Evolutionary conservation across 192 early-diverging fungal genomes (phyloP).

Genomic region (Neocallimastix lanati): DNA sequence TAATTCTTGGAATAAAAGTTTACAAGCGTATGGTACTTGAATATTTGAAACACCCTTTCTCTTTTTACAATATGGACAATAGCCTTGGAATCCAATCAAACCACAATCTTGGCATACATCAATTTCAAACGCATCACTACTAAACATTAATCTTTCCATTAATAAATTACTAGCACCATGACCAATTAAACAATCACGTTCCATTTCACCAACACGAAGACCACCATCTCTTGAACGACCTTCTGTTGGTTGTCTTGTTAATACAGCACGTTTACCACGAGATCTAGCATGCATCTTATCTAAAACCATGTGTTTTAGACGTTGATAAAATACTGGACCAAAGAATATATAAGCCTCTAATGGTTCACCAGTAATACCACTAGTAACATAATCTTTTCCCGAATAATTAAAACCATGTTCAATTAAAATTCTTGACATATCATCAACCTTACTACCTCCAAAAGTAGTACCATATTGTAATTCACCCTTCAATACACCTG

Average conservation of each 20-base stretch:
- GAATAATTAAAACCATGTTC: constrained; percentile 89
- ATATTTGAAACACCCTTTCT: constrained; percentile 69
- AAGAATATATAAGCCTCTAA: constrained; percentile 90
- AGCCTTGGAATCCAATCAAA: constrained; percentile 53
- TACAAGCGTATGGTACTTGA: constrained; percentile 93
- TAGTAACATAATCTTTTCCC: constrained; percentile 92
- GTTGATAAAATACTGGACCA: constrained; percentile 92
- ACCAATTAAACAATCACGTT: constrained; percentile 87
- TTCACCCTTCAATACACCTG: constrained; percentile 75
- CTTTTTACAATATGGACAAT: constrained; percentile 52
- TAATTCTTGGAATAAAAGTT: constrained; percentile 94
- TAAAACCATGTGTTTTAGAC: constrained; percentile 97
- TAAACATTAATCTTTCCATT: constrained; percentile 82
- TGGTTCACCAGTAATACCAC: constrained; percentile 75
- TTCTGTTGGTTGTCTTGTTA: constrained; percentile 93
- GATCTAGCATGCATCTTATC: constrained; percentile 98
- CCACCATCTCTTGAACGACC: constrained; percentile 89
- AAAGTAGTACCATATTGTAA: constrained; percentile 89
- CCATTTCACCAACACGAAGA: constrained; percentile 95
- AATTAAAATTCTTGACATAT: constrained; percentile 84
- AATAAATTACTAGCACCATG: constrained; percentile 86
- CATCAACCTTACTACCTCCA: constrained; percentile 83
- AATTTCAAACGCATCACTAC: constrained; percentile 83
- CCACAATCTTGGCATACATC: constrained; percentile 83
- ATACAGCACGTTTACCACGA: constrained; percentile 66